Percentiles rank a stretch among this genome's conserved stretches.
Evolutionary conservation across 2,329 filamentous ascomycete genomes (phyloP).

Genomic region (Dactylellina haptotyla): DNA sequence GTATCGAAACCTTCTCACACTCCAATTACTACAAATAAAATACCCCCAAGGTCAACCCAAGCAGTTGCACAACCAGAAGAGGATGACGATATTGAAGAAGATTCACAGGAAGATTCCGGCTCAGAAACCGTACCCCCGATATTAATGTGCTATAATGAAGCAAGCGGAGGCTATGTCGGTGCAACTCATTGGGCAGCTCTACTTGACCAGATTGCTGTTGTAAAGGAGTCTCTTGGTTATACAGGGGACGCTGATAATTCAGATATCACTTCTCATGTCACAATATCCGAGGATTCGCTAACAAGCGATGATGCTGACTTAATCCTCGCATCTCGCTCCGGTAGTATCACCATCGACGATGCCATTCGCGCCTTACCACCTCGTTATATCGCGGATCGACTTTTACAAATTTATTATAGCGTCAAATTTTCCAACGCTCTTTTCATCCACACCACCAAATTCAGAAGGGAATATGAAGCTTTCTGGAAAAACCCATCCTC

Average conservation of each 20-base stretch:
- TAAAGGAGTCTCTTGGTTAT: slow-evolving; percentile 60
- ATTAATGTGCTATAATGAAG: slow-evolving; percentile 41
- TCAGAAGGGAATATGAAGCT: slow-evolving; percentile 65
- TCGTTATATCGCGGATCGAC: slow-evolving; percentile 60
- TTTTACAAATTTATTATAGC: slow-evolving; percentile 62
- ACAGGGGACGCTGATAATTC: slow-evolving; percentile 48
- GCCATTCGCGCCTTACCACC: slow-evolving; percentile 61
- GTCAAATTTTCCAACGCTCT: slow-evolving; percentile 61
- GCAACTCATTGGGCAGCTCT: slow-evolving; percentile 63
- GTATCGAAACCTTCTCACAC: slow-evolving; percentile 57
- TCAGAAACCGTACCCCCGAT: slow-evolving; percentile 54
- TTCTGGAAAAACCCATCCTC: slow-evolving; percentile 64
- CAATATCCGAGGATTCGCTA: slow-evolving; percentile 58
- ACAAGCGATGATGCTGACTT: slow-evolving; percentile 59
- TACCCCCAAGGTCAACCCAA: slow-evolving; percentile 51
- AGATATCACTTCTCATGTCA: slow-evolving; percentile 58
- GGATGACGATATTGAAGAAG: neutral
- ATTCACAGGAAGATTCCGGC: slow-evolving; percentile 56
- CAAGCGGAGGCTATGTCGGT: slow-evolving; percentile 60
- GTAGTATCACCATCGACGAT: slow-evolving; percentile 59
- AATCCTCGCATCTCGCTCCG: slow-evolving; percentile 59
- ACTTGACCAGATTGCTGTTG: slow-evolving; percentile 63
- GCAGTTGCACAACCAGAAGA: neutral
- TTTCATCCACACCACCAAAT: slow-evolving; percentile 63
- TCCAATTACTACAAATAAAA: slow-evolving; percentile 59